Evolutionary conservation across 1,284 basidiomycete genomes (phyloP).

Genomic region (Neolentinus lepideus): DNA sequence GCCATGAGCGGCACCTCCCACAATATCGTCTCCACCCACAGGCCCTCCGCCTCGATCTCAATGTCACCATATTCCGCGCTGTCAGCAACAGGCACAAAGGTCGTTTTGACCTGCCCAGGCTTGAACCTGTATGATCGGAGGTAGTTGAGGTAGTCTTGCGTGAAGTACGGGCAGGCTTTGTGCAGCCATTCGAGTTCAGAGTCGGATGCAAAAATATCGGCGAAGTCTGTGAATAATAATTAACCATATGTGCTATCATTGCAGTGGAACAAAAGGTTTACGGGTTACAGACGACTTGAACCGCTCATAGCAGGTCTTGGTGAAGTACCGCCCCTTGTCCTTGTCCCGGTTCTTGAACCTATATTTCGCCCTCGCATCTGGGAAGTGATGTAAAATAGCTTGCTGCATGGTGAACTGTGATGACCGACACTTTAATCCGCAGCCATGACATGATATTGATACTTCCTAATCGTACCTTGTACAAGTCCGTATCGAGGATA

Average conservation of each 20-base stretch:
- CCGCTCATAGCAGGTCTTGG: conserved; percentile 57
- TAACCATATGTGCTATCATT: not conserved
- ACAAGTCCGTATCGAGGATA: conserved; percentile 91
- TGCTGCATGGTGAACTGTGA: conserved; percentile 94
- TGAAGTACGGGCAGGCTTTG: conserved; percentile 72
- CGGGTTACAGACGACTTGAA: conserved; percentile 63
- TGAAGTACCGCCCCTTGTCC: conserved; percentile 62
- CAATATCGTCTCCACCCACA: conserved; percentile 87
- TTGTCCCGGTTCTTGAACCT: conserved; percentile 83
- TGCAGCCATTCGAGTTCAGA: conserved; percentile 70
- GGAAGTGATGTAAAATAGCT: conserved; percentile 81
- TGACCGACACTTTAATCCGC: not conserved
- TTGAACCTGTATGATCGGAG: conserved; percentile 70
- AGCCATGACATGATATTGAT: not conserved
- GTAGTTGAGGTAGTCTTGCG: conserved; percentile 70
- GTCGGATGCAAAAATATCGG: conserved; percentile 49
- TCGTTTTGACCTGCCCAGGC: conserved; percentile 73
- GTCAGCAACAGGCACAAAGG: conserved; percentile 51
- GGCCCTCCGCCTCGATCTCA: conserved; percentile 68
- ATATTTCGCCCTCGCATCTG: conserved; percentile 62
- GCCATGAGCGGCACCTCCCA: conserved; percentile 98
- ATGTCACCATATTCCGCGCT: conserved; percentile 59
- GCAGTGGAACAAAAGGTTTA: conserved; percentile 30
- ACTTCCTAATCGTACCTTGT: conserved; percentile 58
- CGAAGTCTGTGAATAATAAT: conserved; percentile 46